A percentile compares a stretch with the other conserved stretches of the same genome.
These are phyloP conservation scores for Geopyxis carbonaria DNA, from an alignment of 495 filamentous ascomycete genomes.

Conservation along the genomic window DNA sequence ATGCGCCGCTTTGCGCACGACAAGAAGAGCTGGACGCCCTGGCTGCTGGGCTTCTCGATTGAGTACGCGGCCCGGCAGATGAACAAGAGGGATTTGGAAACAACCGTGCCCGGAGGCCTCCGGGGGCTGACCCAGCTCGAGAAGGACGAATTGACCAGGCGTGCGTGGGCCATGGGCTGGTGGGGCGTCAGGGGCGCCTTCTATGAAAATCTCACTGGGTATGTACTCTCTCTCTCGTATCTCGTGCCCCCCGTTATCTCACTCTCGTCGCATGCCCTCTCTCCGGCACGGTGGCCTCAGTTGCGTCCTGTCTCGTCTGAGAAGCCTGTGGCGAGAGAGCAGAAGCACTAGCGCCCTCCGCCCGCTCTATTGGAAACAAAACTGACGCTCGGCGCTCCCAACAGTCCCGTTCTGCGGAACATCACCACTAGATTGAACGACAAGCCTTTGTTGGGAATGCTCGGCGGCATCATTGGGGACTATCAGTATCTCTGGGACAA, in stretches of 20 bases:
- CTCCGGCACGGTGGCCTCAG: not conserved
- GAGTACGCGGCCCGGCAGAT: constrained; percentile 78
- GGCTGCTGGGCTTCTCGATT: constrained; percentile 71
- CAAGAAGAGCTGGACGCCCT: constrained; percentile 67
- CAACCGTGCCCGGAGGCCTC: constrained; percentile 46
- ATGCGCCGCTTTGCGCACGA: constrained; percentile 46
- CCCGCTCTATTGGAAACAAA: not conserved
- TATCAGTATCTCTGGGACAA: constrained; percentile 97
- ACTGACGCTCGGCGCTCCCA: no score
- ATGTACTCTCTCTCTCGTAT: constrained; percentile 11
- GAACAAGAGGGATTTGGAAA: constrained; percentile 53
- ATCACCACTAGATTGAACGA: constrained; percentile 50
- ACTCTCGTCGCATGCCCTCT: not conserved
- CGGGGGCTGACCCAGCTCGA: constrained; percentile 65
- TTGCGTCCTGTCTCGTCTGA: not conserved
- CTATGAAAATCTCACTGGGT: constrained; percentile 86
- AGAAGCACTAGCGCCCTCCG: not conserved
- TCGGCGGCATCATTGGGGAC: constrained; percentile 74
- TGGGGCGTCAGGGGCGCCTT: constrained; percentile 92
- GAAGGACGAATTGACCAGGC: constrained; percentile 65
- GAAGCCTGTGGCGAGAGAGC: not conserved
- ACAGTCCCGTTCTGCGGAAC: constrained; percentile 41
- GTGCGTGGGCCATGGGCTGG: constrained; percentile 83
- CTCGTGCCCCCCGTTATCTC: not conserved
- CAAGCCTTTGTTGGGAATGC: constrained; percentile 59